Evolutionary conservation across 2,329 filamentous ascomycete species (phyloP).

Genomic region (Aspergillus pseudoviridinutans): DNA sequence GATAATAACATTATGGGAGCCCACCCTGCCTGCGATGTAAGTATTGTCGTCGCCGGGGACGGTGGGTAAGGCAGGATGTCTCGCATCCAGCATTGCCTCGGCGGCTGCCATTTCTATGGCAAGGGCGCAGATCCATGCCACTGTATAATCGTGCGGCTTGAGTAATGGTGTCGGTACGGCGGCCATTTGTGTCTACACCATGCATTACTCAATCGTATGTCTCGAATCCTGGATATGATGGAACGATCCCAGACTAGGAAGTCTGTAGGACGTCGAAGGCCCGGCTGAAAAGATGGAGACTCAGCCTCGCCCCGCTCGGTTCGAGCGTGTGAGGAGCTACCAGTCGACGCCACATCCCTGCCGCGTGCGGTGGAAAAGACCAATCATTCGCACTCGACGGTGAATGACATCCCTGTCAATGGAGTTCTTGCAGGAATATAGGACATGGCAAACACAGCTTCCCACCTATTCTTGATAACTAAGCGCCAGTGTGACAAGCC

Average conservation of each 20-base stretch:
- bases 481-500: not conserved
- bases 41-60: constrained; percentile 4
- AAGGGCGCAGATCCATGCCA: constrained; percentile 16
- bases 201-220: too few species aligned
- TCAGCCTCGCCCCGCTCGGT: too few species aligned
- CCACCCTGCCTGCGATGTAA: constrained; percentile 14
- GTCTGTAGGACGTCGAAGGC: too few species aligned
- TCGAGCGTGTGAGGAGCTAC: too few species aligned
- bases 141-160: constrained; percentile 7
- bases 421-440: not conserved
- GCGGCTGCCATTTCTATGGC: constrained; percentile 13
- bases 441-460: not conserved
- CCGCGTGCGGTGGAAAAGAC: too few species aligned
- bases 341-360: too few species aligned
- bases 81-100: constrained; percentile 12
- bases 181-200: too few species aligned
- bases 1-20: constrained; percentile 15
- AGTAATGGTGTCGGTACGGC: not conserved
- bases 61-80: not conserved
- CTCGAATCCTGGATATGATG: too few species aligned
- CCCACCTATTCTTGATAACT: not conserved
- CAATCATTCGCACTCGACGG: too few species aligned
- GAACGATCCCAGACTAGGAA: too few species aligned
- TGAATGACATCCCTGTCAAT: too few species aligned
- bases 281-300: too few species aligned